A percentile compares a stretch with the other conserved stretches of the same genome.
Evolutionary conservation across 306 rosid genomes (phyloP).

Genomic region (Casuarina equisetifolia): DNA sequence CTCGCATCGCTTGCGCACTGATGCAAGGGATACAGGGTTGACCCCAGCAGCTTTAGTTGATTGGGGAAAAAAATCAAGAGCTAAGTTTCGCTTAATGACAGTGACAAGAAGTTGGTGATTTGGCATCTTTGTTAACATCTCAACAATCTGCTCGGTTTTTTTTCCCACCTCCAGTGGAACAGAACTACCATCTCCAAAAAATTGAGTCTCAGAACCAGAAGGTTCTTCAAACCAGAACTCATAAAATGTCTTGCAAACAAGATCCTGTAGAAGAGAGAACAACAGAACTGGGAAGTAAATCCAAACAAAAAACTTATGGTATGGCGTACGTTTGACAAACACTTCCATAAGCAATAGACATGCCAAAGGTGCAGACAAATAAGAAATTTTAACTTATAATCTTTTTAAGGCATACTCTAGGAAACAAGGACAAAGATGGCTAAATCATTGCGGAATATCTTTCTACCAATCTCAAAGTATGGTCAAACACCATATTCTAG

Average conservation of each 20-base stretch:
- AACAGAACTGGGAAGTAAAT: conserved; percentile 15
- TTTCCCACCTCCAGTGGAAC: conserved; percentile 86
- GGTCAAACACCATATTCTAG: not conserved
- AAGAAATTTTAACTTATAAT: not conserved
- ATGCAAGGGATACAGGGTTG: conserved; percentile 69
- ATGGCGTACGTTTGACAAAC: not conserved
- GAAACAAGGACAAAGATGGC: not conserved
- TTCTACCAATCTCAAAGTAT: not conserved
- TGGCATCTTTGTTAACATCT: conserved; percentile 80
- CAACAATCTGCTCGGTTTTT: conserved; percentile 95
- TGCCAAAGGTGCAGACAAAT: not conserved
- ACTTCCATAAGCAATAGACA: not conserved
- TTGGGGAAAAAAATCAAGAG: conserved; percentile 97
- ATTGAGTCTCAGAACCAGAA: conserved; percentile 60
- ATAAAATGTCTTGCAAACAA: conserved; percentile 94
- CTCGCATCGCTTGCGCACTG: conserved; percentile 94
- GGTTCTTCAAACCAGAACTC: conserved; percentile 99
- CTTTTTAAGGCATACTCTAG: not conserved
- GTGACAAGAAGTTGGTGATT: conserved; percentile 83
- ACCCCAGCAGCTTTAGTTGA: conserved; percentile 85
- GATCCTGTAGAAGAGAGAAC: conserved; percentile 60
- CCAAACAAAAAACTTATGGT: conserved; percentile 2
- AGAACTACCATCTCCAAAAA: conserved; percentile 82
- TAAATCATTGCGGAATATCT: not conserved
- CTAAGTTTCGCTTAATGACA: conserved; percentile 82